Conservation (phyloP, 768 basidiomycete species). For the Phlegmacium glaucopus region DNA sequence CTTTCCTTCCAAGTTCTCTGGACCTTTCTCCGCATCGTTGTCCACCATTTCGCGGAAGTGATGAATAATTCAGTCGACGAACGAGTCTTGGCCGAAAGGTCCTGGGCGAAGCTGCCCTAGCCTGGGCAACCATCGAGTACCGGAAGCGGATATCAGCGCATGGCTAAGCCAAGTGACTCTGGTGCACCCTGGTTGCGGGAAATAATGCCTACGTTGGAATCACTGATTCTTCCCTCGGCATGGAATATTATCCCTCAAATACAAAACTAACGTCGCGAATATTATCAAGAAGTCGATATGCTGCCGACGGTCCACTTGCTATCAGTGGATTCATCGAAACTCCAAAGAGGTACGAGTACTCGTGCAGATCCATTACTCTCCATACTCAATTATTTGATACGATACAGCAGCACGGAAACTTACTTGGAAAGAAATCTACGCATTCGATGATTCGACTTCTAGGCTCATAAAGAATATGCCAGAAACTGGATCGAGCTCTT, state of each 20-base stretch:
- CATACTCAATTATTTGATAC: not conserved
- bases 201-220: conserved; percentile 19
- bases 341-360: not conserved
- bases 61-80: conserved; percentile 1
- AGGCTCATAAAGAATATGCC: conserved; percentile 14
- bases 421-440: conserved; percentile 20
- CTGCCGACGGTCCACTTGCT: conserved; percentile 4
- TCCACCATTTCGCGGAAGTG: conserved; percentile 16
- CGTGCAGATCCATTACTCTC: not conserved
- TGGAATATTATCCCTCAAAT: conserved; percentile 16
- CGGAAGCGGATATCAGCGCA: conserved; percentile 19
- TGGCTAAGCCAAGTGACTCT: conserved; percentile 21
- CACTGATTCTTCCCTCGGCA: conserved; percentile 21
- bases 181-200: conserved; percentile 25
- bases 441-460: conserved; percentile 18
- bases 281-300: conserved; percentile 4
- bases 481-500: conserved; percentile 8
- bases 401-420: not conserved
- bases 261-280: conserved; percentile 1
- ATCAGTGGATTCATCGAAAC: conserved; percentile 4
- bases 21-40: conserved; percentile 18
- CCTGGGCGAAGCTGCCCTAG: conserved; percentile 23
- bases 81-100: conserved; percentile 7
- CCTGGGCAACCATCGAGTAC: conserved; percentile 26
- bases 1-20: conserved; percentile 20